These are phyloP conservation scores for Penicillium sp. DNA, from an alignment of 2,329 filamentous ascomycete genomes.

Conservation along the genomic window DNA sequence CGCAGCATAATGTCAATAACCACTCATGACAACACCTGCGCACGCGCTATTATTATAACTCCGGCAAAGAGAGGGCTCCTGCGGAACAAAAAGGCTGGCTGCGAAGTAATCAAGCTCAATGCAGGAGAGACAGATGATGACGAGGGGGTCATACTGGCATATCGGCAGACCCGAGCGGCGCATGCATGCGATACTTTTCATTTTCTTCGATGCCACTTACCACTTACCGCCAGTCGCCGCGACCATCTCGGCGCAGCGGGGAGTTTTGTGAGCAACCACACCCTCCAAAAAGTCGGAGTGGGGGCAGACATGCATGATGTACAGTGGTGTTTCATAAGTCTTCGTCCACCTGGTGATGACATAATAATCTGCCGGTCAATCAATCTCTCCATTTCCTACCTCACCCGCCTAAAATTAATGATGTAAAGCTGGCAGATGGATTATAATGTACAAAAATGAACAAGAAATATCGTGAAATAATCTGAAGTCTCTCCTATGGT, in stretches of 20 bases:
- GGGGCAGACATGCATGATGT: neutral
- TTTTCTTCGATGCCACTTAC: neutral
- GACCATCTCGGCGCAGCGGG: neutral
- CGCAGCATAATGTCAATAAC: neutral
- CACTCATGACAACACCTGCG: neutral
- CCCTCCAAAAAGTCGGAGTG: conserved; percentile 7
- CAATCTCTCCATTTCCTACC: no score
- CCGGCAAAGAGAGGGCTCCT: no score
- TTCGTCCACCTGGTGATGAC: no score
- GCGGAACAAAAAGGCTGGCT: neutral
- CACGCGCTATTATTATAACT: neutral
- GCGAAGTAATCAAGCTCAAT: neutral
- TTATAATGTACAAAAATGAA: no score
- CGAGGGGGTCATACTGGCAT: neutral
- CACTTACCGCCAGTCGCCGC: neutral
- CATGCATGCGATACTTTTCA: neutral
- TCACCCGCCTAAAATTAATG: no score
- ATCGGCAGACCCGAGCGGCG: conserved; percentile 3
- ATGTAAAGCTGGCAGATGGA: no score
- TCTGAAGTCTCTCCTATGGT: no score
- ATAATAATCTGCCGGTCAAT: no score
- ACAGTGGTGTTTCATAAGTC: no score
- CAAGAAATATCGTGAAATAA: no score
- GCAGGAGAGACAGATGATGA: neutral
- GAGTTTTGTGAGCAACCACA: neutral